These are phyloP conservation scores for Pneumocystis sp. DNA, from an alignment of 1,139 yeast genomes.

Conservation along the genomic window DNA sequence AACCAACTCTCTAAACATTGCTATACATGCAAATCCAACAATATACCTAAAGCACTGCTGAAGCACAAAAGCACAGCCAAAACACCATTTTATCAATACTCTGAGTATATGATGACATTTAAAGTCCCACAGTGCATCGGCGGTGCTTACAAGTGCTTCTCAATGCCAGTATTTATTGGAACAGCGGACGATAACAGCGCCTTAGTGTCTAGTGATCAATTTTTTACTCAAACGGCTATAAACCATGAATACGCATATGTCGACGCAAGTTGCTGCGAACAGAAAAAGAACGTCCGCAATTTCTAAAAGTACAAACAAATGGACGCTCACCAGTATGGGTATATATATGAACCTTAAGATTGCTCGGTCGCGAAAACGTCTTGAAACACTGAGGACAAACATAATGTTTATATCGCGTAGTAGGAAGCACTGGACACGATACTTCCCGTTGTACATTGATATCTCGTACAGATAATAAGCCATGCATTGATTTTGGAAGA, in stretches of 20 bases:
- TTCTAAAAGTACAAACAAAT: conserved; percentile 47
- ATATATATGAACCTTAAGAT: conserved; percentile 63
- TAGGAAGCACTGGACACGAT: not conserved
- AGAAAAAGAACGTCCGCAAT: conserved; percentile 57
- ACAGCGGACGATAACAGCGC: too few species aligned
- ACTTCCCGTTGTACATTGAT: not conserved
- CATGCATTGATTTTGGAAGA: not conserved
- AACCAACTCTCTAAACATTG: too few species aligned
- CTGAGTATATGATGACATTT: too few species aligned
- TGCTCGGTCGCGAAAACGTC: conserved; percentile 66
- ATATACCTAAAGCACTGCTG: too few species aligned
- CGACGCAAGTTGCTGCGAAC: conserved; percentile 73
- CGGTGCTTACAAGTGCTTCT: too few species aligned
- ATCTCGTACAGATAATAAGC: not conserved
- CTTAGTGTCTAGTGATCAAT: not conserved
- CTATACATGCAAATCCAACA: too few species aligned
- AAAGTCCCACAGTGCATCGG: too few species aligned
- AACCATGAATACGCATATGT: conserved; percentile 30
- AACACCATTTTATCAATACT: too few species aligned
- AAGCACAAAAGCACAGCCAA: too few species aligned
- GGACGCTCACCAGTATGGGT: conserved; percentile 84
- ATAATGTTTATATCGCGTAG: conserved; percentile 12
- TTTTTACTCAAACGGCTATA: not conserved
- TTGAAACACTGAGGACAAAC: conserved; percentile 60
- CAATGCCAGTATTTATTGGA: too few species aligned